A percentile compares a stretch with the other conserved stretches of the same genome.
Evolutionary conservation across 2,329 filamentous ascomycete genomes (phyloP).

Genomic region (Alternaria gaisen): DNA sequence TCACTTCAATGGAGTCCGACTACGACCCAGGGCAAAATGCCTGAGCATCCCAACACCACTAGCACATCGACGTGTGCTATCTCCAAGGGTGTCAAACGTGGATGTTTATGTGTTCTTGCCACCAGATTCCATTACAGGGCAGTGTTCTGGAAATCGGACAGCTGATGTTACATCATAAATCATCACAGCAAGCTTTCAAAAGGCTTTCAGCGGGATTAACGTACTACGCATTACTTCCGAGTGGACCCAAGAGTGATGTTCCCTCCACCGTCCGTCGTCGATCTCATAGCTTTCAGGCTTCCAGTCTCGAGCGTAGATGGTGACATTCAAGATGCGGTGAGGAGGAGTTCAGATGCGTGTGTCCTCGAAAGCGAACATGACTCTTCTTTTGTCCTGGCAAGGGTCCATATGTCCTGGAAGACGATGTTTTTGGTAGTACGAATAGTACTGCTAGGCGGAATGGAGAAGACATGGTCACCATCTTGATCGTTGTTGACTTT

Average conservation of each 20-base stretch:
- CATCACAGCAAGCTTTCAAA: background rate
- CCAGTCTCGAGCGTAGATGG: background rate
- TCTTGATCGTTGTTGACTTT: background rate
- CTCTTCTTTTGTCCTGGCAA: too few species aligned
- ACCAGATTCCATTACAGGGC: rapidly evolving
- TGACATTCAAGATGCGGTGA: background rate
- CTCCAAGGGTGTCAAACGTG: too few species aligned
- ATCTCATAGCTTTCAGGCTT: background rate
- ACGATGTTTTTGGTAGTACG: background rate
- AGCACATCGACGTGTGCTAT: background rate
- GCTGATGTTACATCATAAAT: background rate
- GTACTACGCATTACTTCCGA: background rate
- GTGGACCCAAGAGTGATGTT: background rate
- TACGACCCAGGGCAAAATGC: background rate
- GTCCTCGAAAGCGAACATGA: too few species aligned
- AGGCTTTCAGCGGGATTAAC: background rate
- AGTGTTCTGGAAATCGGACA: background rate
- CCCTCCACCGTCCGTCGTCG: background rate
- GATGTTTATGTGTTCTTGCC: background rate
- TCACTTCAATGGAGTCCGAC: background rate
- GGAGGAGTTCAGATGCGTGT: too few species aligned
- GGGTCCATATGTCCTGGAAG: too few species aligned
- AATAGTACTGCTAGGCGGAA: background rate
- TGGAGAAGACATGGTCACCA: background rate
- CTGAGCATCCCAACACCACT: background rate